Conservation (phyloP, 768 basidiomycete genomes). For the Strobilomyces dryophilus region DNA sequence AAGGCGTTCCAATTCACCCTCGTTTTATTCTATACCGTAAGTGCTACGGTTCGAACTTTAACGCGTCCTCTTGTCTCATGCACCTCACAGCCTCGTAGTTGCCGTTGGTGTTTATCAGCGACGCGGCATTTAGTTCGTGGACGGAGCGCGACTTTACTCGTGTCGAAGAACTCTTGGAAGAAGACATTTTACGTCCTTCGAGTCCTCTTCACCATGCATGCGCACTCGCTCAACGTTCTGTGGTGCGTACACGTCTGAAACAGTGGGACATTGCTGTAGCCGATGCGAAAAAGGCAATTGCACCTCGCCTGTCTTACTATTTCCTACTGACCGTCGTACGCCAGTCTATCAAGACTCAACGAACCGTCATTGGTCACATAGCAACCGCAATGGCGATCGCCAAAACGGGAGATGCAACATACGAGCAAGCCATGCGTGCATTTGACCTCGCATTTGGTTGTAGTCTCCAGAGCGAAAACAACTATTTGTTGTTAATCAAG, state of each 20-base stretch:
- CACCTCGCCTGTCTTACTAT: accelerated
- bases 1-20: not conserved
- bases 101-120: not conserved
- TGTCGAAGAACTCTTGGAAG: not conserved
- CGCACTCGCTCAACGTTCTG: conserved; percentile 1
- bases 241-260: not conserved
- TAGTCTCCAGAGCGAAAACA: not conserved
- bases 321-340: not conserved
- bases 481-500: conserved; percentile 9
- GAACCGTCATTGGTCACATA: conserved; percentile 8
- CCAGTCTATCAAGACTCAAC: conserved; percentile 4
- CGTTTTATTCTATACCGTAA: not conserved
- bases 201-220: not conserved
- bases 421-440: not conserved
- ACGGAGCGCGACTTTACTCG: not conserved
- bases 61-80: too few species aligned
- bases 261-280: not conserved
- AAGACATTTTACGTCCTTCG: not conserved
- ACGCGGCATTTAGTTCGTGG: not conserved
- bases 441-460: conserved; percentile 6
- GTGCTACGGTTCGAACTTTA: too few species aligned
- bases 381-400: conserved; percentile 4
- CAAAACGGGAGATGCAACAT: not conserved
- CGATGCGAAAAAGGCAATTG: conserved; percentile 3
- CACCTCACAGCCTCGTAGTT: not conserved